Percentiles rank a stretch among this genome's conserved stretches.
phyloP scores from a whole-genome alignment of 2,329 filamentous ascomycete genomes.

The Diaporthe capsici region DNA sequence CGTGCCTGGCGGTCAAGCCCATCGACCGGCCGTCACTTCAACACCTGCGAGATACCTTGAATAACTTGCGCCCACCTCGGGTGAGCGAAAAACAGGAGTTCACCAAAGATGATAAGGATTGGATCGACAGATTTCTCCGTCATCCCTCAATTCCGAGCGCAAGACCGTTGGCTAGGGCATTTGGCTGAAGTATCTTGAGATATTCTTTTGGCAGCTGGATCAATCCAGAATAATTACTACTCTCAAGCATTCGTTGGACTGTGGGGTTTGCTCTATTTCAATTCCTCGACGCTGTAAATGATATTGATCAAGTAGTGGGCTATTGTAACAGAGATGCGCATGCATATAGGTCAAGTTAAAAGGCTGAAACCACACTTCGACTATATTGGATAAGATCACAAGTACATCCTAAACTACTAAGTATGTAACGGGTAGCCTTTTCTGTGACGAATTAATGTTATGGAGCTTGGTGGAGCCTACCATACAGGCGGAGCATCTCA shows the following conservation, averaged over 20 bases:
- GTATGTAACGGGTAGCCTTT: no score
- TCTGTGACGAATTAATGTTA: no score
- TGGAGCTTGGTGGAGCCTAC: no score
- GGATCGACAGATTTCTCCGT: not conserved
- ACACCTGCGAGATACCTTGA: not conserved
- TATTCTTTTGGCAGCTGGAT: not conserved
- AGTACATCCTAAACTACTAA: no score
- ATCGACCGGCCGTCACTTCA: conserved; percentile 2
- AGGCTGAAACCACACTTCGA: no score
- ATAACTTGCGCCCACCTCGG: not conserved
- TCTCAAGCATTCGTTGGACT: no score
- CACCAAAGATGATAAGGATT: not conserved
- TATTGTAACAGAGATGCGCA: not conserved
- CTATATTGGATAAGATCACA: no score
- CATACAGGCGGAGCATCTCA: not conserved
- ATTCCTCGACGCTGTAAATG: not conserved
- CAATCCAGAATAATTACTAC: no score
- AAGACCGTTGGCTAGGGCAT: not conserved
- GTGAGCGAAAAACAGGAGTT: not conserved
- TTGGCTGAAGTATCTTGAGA: not conserved
- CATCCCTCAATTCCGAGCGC: not conserved
- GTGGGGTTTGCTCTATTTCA: not conserved
- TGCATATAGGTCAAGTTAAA: no score
- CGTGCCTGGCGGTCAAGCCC: conserved; percentile 3
- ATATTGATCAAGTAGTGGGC: not conserved